Evolutionary conservation across 2,329 filamentous ascomycete species (phyloP).

Genomic region (Epichloe sylvatica): DNA sequence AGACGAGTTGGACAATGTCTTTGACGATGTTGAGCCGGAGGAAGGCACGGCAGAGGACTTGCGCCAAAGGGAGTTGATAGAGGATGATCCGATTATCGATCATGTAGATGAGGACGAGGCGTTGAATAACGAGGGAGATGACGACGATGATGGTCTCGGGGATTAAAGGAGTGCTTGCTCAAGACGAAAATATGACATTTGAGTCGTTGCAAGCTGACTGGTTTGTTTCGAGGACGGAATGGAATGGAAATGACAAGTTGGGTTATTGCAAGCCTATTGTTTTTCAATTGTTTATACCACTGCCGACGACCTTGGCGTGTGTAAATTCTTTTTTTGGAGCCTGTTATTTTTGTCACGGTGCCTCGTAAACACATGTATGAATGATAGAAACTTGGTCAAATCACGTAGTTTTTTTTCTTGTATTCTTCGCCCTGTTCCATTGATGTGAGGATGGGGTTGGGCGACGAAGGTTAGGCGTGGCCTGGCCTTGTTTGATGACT

Average conservation of each 20-base stretch:
- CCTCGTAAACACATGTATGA: too few relatives aligned
- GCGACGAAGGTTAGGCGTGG: too few relatives aligned
- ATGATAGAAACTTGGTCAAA: too few relatives aligned
- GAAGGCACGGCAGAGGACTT: conserved; percentile 47
- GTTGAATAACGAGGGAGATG: conserved; percentile 26
- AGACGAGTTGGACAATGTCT: conserved; percentile 25
- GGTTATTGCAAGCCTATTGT: background rate
- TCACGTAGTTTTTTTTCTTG: too few relatives aligned
- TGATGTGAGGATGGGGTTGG: too few relatives aligned
- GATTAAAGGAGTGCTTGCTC: conserved; percentile 18
- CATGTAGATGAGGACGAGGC: conserved; percentile 20
- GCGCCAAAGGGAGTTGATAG: conserved; percentile 38
- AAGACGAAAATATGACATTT: too few relatives aligned
- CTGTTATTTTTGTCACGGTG: too few relatives aligned
- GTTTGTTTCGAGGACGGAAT: background rate
- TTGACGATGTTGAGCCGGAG: conserved; percentile 37
- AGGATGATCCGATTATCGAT: conserved; percentile 29
- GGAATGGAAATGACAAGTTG: background rate
- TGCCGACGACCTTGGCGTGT: background rate
- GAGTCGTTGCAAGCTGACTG: background rate
- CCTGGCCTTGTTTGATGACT: too few relatives aligned
- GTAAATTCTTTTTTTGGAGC: too few relatives aligned
- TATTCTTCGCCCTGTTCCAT: too few relatives aligned
- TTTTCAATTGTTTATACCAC: background rate
- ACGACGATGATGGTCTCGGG: conserved; percentile 29